Conservation (phyloP, 2,329 filamentous ascomycete genomes). For the Penicillium sp. region DNA sequence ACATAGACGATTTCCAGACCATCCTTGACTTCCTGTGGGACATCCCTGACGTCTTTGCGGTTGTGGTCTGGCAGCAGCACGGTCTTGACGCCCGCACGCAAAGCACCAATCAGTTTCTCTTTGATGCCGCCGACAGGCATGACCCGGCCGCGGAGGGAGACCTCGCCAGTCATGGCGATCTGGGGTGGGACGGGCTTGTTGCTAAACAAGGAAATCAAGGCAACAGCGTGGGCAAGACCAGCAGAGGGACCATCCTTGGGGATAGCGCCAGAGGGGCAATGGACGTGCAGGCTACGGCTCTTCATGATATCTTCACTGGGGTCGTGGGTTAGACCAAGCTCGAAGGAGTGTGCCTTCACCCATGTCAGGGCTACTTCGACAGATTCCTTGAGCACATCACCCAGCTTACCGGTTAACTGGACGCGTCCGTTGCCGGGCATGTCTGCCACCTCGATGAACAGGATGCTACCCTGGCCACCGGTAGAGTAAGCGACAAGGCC, state of each 20-base stretch:
- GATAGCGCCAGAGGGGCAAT: conserved; percentile 91
- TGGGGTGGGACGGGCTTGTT: conserved; percentile 83
- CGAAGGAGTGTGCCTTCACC: conserved; percentile 95
- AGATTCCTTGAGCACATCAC: conserved; percentile 93
- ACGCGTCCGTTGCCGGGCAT: conserved; percentile 93
- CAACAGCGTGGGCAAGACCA: conserved; percentile 90
- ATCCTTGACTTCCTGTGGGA: conserved; percentile 83
- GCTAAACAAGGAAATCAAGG: conserved; percentile 84
- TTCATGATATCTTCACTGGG: conserved; percentile 93
- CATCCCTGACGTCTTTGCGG: conserved; percentile 84
- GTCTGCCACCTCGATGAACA: conserved; percentile 97
- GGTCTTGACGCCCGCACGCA: conserved; percentile 90
- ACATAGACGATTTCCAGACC: conserved; percentile 88
- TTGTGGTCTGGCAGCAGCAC: conserved; percentile 86
- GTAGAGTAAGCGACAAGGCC: conserved; percentile 92
- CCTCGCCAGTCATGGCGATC: conserved; percentile 86
- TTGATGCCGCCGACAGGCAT: conserved; percentile 97
- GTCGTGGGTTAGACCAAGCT: conserved; percentile 77
- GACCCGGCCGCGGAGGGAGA: conserved; percentile 80
- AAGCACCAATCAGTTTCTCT: conserved; percentile 94
- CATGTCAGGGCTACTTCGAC: conserved; percentile 94
- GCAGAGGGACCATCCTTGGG: conserved; percentile 86
- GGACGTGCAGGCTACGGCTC: conserved; percentile 87
- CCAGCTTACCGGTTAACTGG: conserved; percentile 92
- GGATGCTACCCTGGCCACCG: conserved; percentile 88